Evolutionary conservation across 805 yeast genomes (phyloP).

Genomic region (Clavispora carvajalis): DNA sequence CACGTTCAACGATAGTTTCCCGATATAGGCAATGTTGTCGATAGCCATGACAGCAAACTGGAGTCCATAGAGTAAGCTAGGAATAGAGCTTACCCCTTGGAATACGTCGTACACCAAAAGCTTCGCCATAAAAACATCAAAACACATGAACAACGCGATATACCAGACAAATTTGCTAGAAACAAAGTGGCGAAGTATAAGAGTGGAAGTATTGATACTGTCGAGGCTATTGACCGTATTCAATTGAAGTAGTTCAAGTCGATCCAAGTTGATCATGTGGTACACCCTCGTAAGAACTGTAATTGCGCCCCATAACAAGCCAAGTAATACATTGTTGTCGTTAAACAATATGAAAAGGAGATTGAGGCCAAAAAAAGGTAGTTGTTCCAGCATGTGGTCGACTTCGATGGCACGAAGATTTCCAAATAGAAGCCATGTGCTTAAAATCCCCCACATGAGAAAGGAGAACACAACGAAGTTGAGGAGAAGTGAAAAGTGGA

Average conservation of each 20-base stretch:
- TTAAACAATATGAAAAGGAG: constrained; percentile 60
- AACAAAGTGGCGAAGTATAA: constrained; percentile 28
- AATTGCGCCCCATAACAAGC: constrained; percentile 34
- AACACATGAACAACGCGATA: constrained; percentile 35
- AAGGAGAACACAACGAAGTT: constrained; percentile 13
- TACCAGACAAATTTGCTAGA: constrained; percentile 42
- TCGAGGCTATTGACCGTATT: constrained; percentile 22
- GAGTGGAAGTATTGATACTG: constrained; percentile 9
- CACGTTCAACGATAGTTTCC: constrained; percentile 46
- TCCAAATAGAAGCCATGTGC: constrained; percentile 57
- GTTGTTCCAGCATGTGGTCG: constrained; percentile 49
- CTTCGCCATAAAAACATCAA: constrained; percentile 51
- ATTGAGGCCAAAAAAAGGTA: constrained; percentile 36
- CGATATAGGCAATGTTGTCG: constrained; percentile 42
- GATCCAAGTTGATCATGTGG: constrained; percentile 66
- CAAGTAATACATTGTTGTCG: constrained; percentile 54
- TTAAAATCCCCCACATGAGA: constrained; percentile 21
- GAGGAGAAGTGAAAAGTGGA: constrained; percentile 11
- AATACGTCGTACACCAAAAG: constrained; percentile 54
- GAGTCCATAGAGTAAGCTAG: constrained; percentile 65
- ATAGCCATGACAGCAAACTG: constrained; percentile 65
- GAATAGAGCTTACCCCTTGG: constrained; percentile 46
- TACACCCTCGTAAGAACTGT: constrained; percentile 49
- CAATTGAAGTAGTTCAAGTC: constrained; percentile 39
- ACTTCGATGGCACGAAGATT: constrained; percentile 67